Conservation (phyloP, 2,329 filamentous ascomycete species). For the Monosporascus sp. region DNA sequence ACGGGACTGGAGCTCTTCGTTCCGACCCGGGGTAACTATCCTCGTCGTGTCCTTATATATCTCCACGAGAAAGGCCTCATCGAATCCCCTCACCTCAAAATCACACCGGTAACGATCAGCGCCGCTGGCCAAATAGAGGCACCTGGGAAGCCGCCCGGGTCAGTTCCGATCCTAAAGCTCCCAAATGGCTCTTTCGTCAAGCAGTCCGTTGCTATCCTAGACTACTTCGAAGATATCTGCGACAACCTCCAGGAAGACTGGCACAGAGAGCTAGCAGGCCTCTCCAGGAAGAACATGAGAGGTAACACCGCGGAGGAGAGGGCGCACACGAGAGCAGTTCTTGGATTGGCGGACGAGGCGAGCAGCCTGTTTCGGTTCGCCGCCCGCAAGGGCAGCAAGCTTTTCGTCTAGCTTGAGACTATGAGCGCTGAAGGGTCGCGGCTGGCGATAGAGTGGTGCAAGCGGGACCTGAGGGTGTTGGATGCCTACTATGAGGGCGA, state of each 20-base stretch:
- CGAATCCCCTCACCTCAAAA: constrained; percentile 4
- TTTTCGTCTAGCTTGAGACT: background rate
- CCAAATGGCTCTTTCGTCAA: constrained; percentile 16
- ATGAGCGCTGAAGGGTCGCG: background rate
- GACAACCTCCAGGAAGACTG: constrained; percentile 12
- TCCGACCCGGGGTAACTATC: constrained; percentile 3
- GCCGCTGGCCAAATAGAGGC: constrained; percentile 3
- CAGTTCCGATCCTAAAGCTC: constrained; percentile 12
- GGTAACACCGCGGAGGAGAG: background rate
- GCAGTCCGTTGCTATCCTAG: constrained; percentile 18
- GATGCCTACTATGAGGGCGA: constrained; percentile 3
- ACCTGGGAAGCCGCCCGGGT: constrained; percentile 16
- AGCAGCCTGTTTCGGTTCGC: constrained; percentile 1
- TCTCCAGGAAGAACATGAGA: constrained; percentile 2
- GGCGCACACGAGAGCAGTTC: constrained; percentile 1
- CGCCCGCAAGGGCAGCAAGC: constrained; percentile 3
- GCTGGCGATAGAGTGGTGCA: background rate
- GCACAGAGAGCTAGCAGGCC: constrained; percentile 6
- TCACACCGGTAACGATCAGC: constrained; percentile 1
- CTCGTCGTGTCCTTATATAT: constrained; percentile 7
- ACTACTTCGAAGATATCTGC: constrained; percentile 20
- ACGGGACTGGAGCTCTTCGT: constrained; percentile 3
- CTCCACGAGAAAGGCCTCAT: constrained; percentile 9
- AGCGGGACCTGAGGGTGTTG: constrained; percentile 1
- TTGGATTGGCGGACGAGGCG: constrained; percentile 1